These are phyloP conservation scores for Dimargaris cristalligena DNA, from an alignment of 192 early-diverging fungal species.

Conservation along the genomic window DNA sequence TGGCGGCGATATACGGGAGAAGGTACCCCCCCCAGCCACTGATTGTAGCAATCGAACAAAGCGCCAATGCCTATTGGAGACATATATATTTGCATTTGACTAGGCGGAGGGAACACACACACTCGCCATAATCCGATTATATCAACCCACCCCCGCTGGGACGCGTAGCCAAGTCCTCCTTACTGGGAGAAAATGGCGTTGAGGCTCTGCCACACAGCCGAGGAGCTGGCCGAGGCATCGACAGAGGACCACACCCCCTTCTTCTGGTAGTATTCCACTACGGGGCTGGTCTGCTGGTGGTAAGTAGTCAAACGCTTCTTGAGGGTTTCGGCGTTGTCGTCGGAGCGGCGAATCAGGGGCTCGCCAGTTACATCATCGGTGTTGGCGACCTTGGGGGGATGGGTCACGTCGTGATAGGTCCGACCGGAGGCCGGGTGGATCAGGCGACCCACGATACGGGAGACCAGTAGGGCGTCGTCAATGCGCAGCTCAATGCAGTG, in stretches of 20 bases:
- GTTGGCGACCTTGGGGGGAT: slow-evolving; percentile 79
- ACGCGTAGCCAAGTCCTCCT: not conserved
- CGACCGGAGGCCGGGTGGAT: slow-evolving; percentile 87
- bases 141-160: no score
- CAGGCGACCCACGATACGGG: slow-evolving; percentile 90
- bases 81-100: no score
- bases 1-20: no score
- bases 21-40: no score
- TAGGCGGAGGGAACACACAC: no score
- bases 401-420: slow-evolving; percentile 93
- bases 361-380: slow-evolving; percentile 96
- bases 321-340: slow-evolving; percentile 90
- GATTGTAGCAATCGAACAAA: no score
- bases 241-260: slow-evolving; percentile 83
- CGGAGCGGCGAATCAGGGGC: slow-evolving; percentile 90
- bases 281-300: slow-evolving; percentile 67
- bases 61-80: no score
- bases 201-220: slow-evolving; percentile 76
- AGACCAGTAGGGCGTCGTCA: slow-evolving; percentile 83
- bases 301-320: slow-evolving; percentile 77
- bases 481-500: slow-evolving; percentile 85
- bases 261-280: slow-evolving; percentile 81
- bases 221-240: slow-evolving; percentile 82
- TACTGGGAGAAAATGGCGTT: slow-evolving; percentile 68
- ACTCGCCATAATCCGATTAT: no score